Percentiles rank a stretch among this genome's conserved stretches.
Conservation (phyloP, 805 yeast genomes). For the Groenewaldozyma salmanticensis region DNA sequence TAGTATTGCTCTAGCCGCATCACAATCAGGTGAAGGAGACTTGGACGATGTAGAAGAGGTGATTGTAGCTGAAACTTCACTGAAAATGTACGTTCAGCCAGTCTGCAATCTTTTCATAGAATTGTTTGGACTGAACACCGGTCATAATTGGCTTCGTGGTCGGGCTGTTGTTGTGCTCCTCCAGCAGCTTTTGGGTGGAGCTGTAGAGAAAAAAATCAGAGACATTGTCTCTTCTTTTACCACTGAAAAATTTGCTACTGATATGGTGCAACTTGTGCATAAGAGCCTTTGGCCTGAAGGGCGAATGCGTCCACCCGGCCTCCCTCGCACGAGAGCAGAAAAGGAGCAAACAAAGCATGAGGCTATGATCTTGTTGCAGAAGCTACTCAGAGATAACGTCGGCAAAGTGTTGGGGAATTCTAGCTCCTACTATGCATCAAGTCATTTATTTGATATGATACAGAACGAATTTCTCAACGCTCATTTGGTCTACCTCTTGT, state of each 20-base stretch:
- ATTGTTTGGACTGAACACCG: slow-evolving; percentile 53
- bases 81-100: slow-evolving; percentile 60
- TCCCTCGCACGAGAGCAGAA: slow-evolving; percentile 40
- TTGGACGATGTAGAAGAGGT: slow-evolving; percentile 12
- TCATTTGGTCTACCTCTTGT: slow-evolving; percentile 47
- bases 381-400: slow-evolving; percentile 52
- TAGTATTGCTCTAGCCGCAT: background rate
- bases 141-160: slow-evolving; percentile 75
- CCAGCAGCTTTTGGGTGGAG: slow-evolving; percentile 80
- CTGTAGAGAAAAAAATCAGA: slow-evolving; percentile 60
- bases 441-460: slow-evolving; percentile 49
- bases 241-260: slow-evolving; percentile 13
- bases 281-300: slow-evolving; percentile 45
- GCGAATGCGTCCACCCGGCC: slow-evolving; percentile 24
- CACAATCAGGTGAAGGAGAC: slow-evolving; percentile 1
- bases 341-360: slow-evolving; percentile 46
- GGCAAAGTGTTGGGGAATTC: slow-evolving; percentile 65
- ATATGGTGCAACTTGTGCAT: slow-evolving; percentile 19
- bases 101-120: slow-evolving; percentile 67
- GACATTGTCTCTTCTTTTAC: slow-evolving; percentile 30
- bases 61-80: slow-evolving; percentile 2
- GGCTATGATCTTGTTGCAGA: slow-evolving; percentile 45
- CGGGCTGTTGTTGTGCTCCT: slow-evolving; percentile 70
- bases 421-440: slow-evolving; percentile 55
- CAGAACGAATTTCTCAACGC: slow-evolving; percentile 67